Evolutionary conservation across 1,284 basidiomycete genomes (phyloP).

Genomic region (Leccinum laetum): DNA sequence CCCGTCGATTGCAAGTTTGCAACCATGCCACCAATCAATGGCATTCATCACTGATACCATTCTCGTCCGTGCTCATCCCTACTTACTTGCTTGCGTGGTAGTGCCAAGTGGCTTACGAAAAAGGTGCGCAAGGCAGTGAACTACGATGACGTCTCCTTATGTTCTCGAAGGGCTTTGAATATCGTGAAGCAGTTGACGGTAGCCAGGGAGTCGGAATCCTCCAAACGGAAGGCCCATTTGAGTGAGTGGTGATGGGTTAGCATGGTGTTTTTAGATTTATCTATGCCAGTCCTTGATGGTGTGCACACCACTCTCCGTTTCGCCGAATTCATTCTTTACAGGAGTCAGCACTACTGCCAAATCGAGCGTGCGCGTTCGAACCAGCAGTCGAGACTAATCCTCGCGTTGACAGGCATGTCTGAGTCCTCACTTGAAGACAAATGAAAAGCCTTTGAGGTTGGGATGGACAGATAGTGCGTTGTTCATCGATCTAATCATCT

Average conservation of each 20-base stretch:
- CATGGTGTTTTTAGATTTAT: conserved; percentile 85
- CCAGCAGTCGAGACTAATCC: too few relatives aligned
- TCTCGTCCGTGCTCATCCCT: background rate
- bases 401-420: conserved; percentile 92
- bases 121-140: conserved; percentile 42
- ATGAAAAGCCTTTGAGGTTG: conserved; percentile 86
- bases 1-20: too few relatives aligned
- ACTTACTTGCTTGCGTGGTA: conserved; percentile 38
- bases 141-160: conserved; percentile 7
- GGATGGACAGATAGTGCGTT: conserved; percentile 92
- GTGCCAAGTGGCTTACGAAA: conserved; percentile 78
- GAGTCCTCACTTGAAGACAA: conserved; percentile 81
- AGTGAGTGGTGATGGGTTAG: conserved; percentile 62
- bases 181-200: conserved; percentile 80
- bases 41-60: conserved; percentile 12
- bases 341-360: too few relatives aligned
- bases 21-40: too few relatives aligned
- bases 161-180: conserved; percentile 68
- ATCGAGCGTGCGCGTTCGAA: too few relatives aligned
- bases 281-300: conserved; percentile 94
- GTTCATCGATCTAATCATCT: background rate
- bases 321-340: conserved; percentile 25
- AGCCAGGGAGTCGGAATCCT: conserved; percentile 81
- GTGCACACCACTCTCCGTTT: conserved; percentile 5
- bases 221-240: conserved; percentile 64